phyloP scores from a whole-genome alignment of 2,329 filamentous ascomycete species.

The Arachnomyces sp. region DNA sequence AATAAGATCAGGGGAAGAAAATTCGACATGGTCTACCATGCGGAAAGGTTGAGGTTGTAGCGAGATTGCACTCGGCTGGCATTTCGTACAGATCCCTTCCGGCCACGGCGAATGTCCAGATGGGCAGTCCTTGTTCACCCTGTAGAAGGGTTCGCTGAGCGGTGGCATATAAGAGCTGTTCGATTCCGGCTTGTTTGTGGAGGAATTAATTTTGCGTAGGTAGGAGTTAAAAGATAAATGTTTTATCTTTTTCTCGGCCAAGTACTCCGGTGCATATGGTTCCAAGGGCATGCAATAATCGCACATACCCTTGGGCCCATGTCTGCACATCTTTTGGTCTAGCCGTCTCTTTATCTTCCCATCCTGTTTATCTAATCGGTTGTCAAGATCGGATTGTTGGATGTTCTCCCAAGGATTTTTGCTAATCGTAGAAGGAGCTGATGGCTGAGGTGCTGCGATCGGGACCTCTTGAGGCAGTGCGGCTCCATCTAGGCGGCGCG shows the following conservation, averaged over 20 bases:
- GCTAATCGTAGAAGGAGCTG: conserved; percentile 53
- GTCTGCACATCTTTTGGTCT: conserved; percentile 83
- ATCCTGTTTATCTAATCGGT: conserved; percentile 75
- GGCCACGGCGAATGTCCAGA: conserved; percentile 91
- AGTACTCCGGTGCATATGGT: conserved; percentile 81
- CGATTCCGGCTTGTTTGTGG: conserved; percentile 91
- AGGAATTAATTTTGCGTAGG: conserved; percentile 87
- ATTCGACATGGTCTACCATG: conserved; percentile 98
- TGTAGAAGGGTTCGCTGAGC: conserved; percentile 83
- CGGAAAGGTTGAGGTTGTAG: conserved; percentile 88
- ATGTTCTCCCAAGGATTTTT: conserved; percentile 93
- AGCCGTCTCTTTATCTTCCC: conserved; percentile 76
- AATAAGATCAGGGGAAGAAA: conserved; percentile 74
- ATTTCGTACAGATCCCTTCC: conserved; percentile 95
- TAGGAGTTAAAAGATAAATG: conserved; percentile 95
- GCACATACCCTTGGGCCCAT: conserved; percentile 97
- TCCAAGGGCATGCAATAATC: conserved; percentile 98
- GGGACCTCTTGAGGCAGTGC: conserved; percentile 41
- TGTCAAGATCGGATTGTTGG: conserved; percentile 78
- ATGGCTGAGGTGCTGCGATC: conserved; percentile 52
- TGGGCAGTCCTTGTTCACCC: conserved; percentile 81
- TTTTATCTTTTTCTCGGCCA: conserved; percentile 96
- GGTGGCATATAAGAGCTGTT: conserved; percentile 95
- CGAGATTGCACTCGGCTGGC: conserved; percentile 93
- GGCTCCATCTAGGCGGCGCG: conserved; percentile 32